Evolutionary conservation across 2,329 filamentous ascomycete genomes (phyloP), one percentile per base, ranked within the genome.

Genomic region (Rosellinia necatrix): DNA sequence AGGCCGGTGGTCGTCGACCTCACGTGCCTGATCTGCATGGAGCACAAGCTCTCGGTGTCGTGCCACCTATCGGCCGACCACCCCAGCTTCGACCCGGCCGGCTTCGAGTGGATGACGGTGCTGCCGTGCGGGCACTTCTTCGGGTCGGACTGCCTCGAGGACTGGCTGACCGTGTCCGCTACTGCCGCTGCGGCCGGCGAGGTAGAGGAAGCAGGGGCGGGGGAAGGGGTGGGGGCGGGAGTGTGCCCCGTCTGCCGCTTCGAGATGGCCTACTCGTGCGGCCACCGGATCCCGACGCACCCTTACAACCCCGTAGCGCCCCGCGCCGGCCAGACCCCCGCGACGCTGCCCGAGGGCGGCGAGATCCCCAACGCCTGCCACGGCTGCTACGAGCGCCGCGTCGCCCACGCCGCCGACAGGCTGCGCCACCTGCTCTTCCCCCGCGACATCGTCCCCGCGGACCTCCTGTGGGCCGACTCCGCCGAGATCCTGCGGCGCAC

Each of bases 61-160:
- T 2, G 7, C 4, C 1, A 3, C 1, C 37, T 59, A 6, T 35
- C 40, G 3, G 9, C 34, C 9, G 9, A 15, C 15, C 4, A 7
- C 6, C 3, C 7, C 13, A 3, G 7, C 2, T 7, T 12, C 8
- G n/a, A 29, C 15, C n/a, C 19, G 8, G 10, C 3, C 2, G 9
- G n/a, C 4, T 13, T 6, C 3, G 49, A 58, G 2, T 13, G 8
- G 22, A 43, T 67, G 3, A n/a, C 49, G 0, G 53, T 67, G 0
- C 19, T 67, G 1, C 65, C 66, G 0, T 68, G 66, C 19, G 65
- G 65, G 0, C 66, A 68, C 19, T 60, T 60, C 15, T 61, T 66
- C 24, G 63, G 65, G 2, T 12, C 12, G 0, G 2, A 6, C 0
- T 66, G 65, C 15, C 21, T 67, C 0, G 15, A 21, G 0, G 0